These are phyloP conservation scores for Phyllosticta capitalensis DNA, from an alignment of 2,329 filamentous ascomycete genomes.

Conservation along the genomic window DNA sequence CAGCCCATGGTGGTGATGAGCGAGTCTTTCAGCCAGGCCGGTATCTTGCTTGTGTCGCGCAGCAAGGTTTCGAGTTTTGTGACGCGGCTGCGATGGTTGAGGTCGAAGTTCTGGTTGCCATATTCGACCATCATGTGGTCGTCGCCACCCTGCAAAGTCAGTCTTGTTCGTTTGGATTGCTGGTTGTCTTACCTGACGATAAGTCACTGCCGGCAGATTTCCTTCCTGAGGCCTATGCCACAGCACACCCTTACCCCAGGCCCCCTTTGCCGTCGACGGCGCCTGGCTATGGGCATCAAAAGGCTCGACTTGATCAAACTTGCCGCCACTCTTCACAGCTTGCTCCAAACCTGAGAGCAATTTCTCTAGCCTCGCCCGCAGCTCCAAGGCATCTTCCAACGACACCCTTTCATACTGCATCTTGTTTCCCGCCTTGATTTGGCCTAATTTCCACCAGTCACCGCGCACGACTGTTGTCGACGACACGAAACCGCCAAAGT, in stretches of 20 bases:
- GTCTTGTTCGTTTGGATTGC: not conserved
- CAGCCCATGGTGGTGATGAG: conserved; percentile 45
- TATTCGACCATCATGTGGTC: conserved; percentile 51
- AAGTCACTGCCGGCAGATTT: conserved; percentile 19
- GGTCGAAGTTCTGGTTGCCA: conserved; percentile 45
- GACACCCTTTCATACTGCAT: conserved; percentile 43
- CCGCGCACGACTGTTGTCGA: conserved; percentile 47
- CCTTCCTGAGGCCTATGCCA: conserved; percentile 20
- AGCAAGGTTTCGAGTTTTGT: conserved; percentile 40
- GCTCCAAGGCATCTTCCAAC: conserved; percentile 41
- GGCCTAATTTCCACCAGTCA: conserved; percentile 53
- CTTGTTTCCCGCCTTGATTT: conserved; percentile 50
- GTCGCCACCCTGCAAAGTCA: conserved; percentile 23
- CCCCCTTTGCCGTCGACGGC: conserved; percentile 1
- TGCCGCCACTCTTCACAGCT: conserved; percentile 21
- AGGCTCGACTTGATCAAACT: not conserved
- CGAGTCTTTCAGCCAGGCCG: conserved; percentile 27
- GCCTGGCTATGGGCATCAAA: conserved; percentile 3
- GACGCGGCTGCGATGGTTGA: conserved; percentile 48
- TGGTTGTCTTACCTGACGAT: conserved; percentile 12
- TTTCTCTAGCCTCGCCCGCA: conserved; percentile 33
- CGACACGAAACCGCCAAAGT: conserved; percentile 52
- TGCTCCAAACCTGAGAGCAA: conserved; percentile 38
- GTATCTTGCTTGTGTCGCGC: conserved; percentile 26
- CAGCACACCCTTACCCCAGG: conserved; percentile 17